Base-by-base conservation (phyloP, 2,329 filamentous ascomycete genomes). In the Fusarium graminum region DNA sequence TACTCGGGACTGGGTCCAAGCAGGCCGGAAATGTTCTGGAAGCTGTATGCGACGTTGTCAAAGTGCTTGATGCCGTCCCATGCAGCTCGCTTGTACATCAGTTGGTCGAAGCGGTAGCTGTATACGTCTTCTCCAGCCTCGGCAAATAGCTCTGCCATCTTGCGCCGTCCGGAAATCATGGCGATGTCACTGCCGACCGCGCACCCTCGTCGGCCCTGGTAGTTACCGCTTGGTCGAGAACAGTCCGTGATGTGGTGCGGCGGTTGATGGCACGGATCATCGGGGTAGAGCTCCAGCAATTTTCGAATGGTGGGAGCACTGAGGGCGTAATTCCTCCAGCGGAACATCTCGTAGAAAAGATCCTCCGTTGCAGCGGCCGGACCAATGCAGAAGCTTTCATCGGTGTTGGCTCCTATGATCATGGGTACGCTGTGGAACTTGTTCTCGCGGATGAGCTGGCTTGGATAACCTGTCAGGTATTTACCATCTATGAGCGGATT, bases 61-160 rank as follows among this genome's bases (percentile, higher is more conserved):
- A 83, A 84, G 61, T 85, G 83, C 55, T 78, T 78, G 17, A 80
- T 77, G 3, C 80, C 81, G 9, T 77, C 76, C 60, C 79, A 77
- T 14, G 76, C 75, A 4, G 69, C 66, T 8, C 78, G 75, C 59
- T 80, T 78, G 75, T 80, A 83, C 22, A 77, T 72, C n/a, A 75
- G 74, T 55, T 82, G 81, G 65, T 84, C 82, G 54, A 85, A 84
- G 3, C 82, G 80, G 72, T 84, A 85, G 59, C 80, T 82, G 63
- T 79, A 85, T 1, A 83, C 80, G 6, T 75, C 58, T 17, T 75
- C 63, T 2, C 73, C 73, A 1, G 68, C 74, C 6, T 65, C 60
- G 1, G 80, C 68, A 56, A 77, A 83, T 4, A 80, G 68, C 63
- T 83, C 78, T 14, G 78, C 80, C 72, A 82, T 78, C 52, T 80